Evolutionary conservation across 306 rosid species (phyloP).

Genomic region (Mimosa pudica): DNA sequence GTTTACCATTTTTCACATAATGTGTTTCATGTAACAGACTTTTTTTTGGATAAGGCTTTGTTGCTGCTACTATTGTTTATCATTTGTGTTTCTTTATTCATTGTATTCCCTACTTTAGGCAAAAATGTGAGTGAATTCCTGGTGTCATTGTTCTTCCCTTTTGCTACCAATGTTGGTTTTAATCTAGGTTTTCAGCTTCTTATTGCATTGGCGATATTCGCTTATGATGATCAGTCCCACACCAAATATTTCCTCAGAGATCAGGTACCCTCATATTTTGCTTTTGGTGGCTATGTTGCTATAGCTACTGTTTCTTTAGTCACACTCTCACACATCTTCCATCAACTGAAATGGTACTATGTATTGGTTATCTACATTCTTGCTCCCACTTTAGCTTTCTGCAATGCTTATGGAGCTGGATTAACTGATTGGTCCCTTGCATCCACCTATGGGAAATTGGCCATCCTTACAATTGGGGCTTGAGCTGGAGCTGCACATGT

Average conservation of each 20-base stretch:
- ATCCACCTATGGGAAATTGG: constrained; percentile 52
- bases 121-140: too few relatives aligned
- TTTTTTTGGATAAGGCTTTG: too few relatives aligned
- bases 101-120: too few relatives aligned
- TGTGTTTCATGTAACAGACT: too few relatives aligned
- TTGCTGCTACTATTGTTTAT: too few relatives aligned
- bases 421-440: constrained; percentile 63
- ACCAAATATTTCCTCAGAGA: constrained; percentile 50
- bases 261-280: constrained; percentile 50
- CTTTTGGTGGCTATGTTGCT: constrained; percentile 49
- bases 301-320: constrained; percentile 44
- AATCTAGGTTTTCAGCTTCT: too few relatives aligned
- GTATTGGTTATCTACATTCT: constrained; percentile 50
- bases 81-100: too few relatives aligned
- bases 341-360: constrained; percentile 57
- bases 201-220: too few relatives aligned
- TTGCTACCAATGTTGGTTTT: too few relatives aligned
- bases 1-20: too few relatives aligned
- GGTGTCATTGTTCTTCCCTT: too few relatives aligned
- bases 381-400: constrained; percentile 59
- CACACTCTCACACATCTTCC: constrained; percentile 50
- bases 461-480: constrained; percentile 61
- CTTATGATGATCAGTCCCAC: too few relatives aligned
- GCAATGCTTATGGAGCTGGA: constrained; percentile 61
- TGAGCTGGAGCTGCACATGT: constrained; percentile 57